These are phyloP conservation scores for Lipomyces japonicus DNA, from an alignment of 805 yeast genomes.

Conservation along the genomic window DNA sequence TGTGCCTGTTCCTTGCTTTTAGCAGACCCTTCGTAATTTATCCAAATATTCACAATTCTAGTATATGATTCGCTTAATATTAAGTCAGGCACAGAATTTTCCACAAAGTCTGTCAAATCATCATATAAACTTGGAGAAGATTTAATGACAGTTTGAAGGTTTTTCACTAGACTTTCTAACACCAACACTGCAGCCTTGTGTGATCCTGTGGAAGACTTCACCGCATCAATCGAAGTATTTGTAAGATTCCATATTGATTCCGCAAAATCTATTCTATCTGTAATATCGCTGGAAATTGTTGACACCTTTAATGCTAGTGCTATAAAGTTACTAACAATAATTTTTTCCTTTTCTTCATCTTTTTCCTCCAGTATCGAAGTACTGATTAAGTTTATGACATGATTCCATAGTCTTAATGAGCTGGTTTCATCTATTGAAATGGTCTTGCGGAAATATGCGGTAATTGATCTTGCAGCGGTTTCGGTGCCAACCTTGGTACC, in stretches of 20 bases:
- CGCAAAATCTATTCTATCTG: constrained; percentile 1
- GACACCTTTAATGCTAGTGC: constrained; percentile 3
- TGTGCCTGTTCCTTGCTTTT: neutral
- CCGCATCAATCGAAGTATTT: neutral
- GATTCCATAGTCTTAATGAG: constrained; percentile 15
- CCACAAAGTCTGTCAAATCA: constrained; percentile 10
- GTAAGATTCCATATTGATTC: constrained; percentile 3
- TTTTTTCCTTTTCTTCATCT: neutral
- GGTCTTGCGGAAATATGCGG: constrained; percentile 8
- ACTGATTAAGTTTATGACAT: neutral
- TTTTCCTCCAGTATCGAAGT: neutral
- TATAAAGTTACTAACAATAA: constrained; percentile 7
- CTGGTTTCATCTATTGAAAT: constrained; percentile 10
- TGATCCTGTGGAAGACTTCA: constrained; percentile 2
- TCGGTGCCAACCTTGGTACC: constrained; percentile 19
- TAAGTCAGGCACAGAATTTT: constrained; percentile 5
- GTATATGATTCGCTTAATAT: constrained; percentile 9
- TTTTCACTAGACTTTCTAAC: constrained; percentile 7
- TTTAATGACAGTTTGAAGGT: constrained; percentile 4
- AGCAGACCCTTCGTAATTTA: constrained; percentile 1
- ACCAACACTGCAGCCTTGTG: constrained; percentile 1
- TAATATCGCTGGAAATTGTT: constrained; percentile 10
- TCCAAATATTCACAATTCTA: constrained; percentile 14
- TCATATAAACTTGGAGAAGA: neutral
- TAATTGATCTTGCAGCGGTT: constrained; percentile 7